Base-by-base conservation (phyloP, 768 basidiomycete genomes). In the Mycena epipterygia region DNA sequence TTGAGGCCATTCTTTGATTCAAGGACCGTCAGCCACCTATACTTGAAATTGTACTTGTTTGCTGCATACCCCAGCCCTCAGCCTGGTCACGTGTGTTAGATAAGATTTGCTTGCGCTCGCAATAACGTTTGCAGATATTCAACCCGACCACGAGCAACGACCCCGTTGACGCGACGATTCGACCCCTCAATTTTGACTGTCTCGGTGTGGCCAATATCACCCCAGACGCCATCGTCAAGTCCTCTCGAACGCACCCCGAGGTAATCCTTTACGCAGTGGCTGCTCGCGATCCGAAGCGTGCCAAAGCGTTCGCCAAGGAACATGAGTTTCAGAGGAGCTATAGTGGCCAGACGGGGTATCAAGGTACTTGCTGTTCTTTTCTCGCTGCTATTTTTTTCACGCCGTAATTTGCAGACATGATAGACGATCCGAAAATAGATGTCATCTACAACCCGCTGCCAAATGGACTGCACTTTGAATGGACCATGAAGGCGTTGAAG, bases 401-500 rank as follows among this genome's bases (percentile, higher is more conserved):
- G 19, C 52, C 4, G 21, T 25, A 4, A 27, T 25, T 39, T 67
- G 74, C 78, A 85, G 87, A 83, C 44, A 72, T 90, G 29, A 75
- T 91, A 32, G 82, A 89, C 64, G 89, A 90, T 61, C 84, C 82
- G 2, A 83, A 82, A n/a, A 82, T 91, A 19, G 87, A 90, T 63
- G 85, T 82, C 0, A 79, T 90, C 21, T 91, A 91, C 74, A 90
- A 89, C 63, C 85, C 90, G 5, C 81, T 90, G 12, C 90, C 90
- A 0, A 90, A 90, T 62, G 86, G 84, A 17, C 80, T 91, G 37
- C 89, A 92, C 71, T 89, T 85, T 62, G 89, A 91, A 74, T 92
- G 89, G 90, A 89, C 90, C 0, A 89, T 88, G 85, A 90, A 88
- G 71, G 88, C 89, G 9, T 85, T 92, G 11, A 77, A 77, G 16